Percentiles rank a stretch among this genome's conserved stretches.
These are phyloP conservation scores for Cystobasidium ongulense DNA, from an alignment of 768 basidiomycete species.

Conservation along the genomic window DNA sequence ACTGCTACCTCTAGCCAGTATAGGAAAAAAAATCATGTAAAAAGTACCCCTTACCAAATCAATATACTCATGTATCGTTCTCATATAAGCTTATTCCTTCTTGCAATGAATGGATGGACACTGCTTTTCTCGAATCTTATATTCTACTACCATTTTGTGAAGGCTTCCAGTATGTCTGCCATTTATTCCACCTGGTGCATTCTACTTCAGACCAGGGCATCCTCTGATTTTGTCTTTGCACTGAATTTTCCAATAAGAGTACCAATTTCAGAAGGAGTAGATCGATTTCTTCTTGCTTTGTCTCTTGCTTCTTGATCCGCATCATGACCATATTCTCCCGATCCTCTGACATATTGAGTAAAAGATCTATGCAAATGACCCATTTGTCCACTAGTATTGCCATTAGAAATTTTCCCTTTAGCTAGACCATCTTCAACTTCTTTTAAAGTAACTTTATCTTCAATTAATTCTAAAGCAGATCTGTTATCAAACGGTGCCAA, in stretches of 20 bases:
- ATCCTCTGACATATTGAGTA: neutral
- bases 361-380: neutral
- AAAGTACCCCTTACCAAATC: too few species aligned
- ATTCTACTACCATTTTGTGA: too few species aligned
- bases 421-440: neutral
- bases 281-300: neutral
- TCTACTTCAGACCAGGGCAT: neutral
- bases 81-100: too few species aligned
- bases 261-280: neutral
- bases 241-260: neutral
- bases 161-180: too few species aligned
- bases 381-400: neutral
- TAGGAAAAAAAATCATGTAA: too few species aligned
- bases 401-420: neutral
- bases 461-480: slow-evolving; percentile 18
- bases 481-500: slow-evolving; percentile 1
- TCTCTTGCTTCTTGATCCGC: neutral
- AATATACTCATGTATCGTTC: too few species aligned
- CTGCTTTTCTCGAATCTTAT: too few species aligned
- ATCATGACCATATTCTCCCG: neutral
- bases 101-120: too few species aligned
- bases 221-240: neutral
- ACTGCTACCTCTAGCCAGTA: too few species aligned
- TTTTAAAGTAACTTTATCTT: neutral
- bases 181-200: neutral